A percentile compares a stretch with the other conserved stretches of the same genome.
These are phyloP conservation scores for Juglanconis juglandina DNA, from an alignment of 2,329 filamentous ascomycete species.

Conservation along the genomic window DNA sequence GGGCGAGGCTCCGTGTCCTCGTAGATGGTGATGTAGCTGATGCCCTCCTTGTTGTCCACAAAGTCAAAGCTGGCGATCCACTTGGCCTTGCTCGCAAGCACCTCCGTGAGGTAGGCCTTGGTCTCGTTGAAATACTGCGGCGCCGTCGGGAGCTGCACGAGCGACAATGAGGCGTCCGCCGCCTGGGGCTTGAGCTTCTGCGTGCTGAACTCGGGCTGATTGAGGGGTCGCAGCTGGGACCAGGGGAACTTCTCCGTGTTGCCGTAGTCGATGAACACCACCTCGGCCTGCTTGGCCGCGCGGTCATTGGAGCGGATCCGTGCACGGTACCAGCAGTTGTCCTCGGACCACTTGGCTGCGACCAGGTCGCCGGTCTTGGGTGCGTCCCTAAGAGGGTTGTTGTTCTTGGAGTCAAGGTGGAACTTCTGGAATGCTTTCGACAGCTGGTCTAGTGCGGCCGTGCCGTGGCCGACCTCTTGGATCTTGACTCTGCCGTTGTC, in stretches of 20 bases:
- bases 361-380: conserved; percentile 92
- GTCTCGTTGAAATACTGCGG: conserved; percentile 82
- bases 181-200: conserved; percentile 86
- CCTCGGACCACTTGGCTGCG: conserved; percentile 83
- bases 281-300: conserved; percentile 80
- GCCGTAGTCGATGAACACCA: conserved; percentile 93
- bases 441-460: conserved; percentile 76
- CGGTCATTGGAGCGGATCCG: conserved; percentile 90
- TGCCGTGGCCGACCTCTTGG: conserved; percentile 84
- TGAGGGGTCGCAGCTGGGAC: conserved; percentile 76
- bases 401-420: conserved; percentile 81
- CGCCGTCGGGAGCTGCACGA: conserved; percentile 80
- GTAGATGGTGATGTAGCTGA: conserved; percentile 83
- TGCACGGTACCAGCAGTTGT: conserved; percentile 92
- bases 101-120: conserved; percentile 68
- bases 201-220: conserved; percentile 71
- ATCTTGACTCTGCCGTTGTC: conserved; percentile 79
- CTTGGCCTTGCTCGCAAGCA: conserved; percentile 71
- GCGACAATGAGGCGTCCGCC: conserved; percentile 78
- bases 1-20: conserved; percentile 64
- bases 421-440: conserved; percentile 91
- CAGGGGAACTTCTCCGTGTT: conserved; percentile 89
- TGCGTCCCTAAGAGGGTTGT: conserved; percentile 65
- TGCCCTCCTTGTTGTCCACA: conserved; percentile 72
- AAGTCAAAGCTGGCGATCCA: conserved; percentile 84